These are phyloP conservation scores for Lachnellula suecica DNA, from an alignment of 2,329 filamentous ascomycete genomes.

Conservation along the genomic window DNA sequence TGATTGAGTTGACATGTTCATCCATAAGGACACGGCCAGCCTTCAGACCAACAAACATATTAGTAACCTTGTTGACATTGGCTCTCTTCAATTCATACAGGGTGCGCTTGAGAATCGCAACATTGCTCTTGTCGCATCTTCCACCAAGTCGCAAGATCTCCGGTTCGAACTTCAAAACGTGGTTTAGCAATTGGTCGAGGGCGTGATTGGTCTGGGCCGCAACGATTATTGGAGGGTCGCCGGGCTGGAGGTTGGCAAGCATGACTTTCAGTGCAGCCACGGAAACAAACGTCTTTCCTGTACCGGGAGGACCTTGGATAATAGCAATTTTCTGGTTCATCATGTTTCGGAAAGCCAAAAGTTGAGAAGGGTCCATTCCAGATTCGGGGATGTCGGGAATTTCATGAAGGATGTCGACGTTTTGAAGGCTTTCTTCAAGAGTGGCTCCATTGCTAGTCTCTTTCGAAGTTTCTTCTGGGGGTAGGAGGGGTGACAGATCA, in stretches of 20 bases:
- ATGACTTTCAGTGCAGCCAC: slow-evolving; percentile 68
- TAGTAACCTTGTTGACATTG: slow-evolving; percentile 25
- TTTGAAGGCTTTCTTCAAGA: slow-evolving; percentile 38
- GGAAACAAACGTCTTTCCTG: slow-evolving; percentile 81
- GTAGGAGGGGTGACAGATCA: slow-evolving; percentile 48
- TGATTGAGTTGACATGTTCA: slow-evolving; percentile 7
- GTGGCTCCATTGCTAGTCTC: slow-evolving; percentile 8
- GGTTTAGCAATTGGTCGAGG: slow-evolving; percentile 72
- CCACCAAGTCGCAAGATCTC: slow-evolving; percentile 59
- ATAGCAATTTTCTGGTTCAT: slow-evolving; percentile 71
- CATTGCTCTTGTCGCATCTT: slow-evolving; percentile 41
- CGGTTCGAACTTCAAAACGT: slow-evolving; percentile 48
- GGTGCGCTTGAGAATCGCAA: slow-evolving; percentile 63
- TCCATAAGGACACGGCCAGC: not conserved
- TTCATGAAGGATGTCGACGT: slow-evolving; percentile 51
- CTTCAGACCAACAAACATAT: slow-evolving; percentile 7
- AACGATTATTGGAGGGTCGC: slow-evolving; percentile 70
- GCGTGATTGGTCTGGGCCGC: slow-evolving; percentile 91
- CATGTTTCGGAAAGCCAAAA: slow-evolving; percentile 66
- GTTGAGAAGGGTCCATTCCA: slow-evolving; percentile 69
- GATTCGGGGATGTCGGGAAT: slow-evolving; percentile 50
- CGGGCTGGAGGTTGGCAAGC: slow-evolving; percentile 53
- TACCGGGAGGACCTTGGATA: slow-evolving; percentile 77
- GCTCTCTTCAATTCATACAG: slow-evolving; percentile 58
- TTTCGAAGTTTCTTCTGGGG: slow-evolving; percentile 7